These are phyloP conservation scores for Onygenales sp. DNA, from an alignment of 2,329 filamentous ascomycete genomes.

Conservation along the genomic window DNA sequence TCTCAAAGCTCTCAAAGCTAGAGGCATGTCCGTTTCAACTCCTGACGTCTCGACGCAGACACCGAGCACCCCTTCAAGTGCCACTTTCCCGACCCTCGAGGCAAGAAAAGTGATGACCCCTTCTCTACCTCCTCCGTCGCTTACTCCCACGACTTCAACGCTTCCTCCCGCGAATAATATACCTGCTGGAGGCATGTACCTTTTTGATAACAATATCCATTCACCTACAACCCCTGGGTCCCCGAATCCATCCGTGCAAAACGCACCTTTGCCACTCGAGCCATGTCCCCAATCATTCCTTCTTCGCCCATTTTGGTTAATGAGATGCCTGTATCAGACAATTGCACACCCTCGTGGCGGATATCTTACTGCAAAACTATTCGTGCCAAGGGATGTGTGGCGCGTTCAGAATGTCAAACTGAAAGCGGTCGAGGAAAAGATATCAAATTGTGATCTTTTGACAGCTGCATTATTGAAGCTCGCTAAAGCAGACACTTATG, in stretches of 20 bases:
- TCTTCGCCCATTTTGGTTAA: conserved; percentile 94
- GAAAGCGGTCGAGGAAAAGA: conserved; percentile 85
- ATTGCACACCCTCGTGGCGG: conserved; percentile 84
- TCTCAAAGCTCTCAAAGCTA: conserved; percentile 60
- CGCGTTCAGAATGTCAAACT: conserved; percentile 87
- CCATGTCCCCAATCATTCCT: conserved; percentile 83
- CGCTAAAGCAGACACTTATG: conserved; percentile 71
- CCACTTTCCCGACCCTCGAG: conserved; percentile 49
- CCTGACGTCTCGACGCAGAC: conserved; percentile 56
- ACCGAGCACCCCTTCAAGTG: conserved; percentile 64
- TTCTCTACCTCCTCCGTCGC: conserved; percentile 47
- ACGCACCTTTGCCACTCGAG: conserved; percentile 71
- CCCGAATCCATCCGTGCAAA: conserved; percentile 51
- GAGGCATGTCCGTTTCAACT: conserved; percentile 60
- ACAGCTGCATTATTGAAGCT: conserved; percentile 83
- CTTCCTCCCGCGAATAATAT: conserved; percentile 49
- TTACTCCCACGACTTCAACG: conserved; percentile 56
- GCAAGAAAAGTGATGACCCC: conserved; percentile 38
- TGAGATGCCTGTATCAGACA: conserved; percentile 89
- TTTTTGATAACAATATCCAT: conserved; percentile 80
- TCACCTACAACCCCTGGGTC: conserved; percentile 54
- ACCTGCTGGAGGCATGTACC: conserved; percentile 58
- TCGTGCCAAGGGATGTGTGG: conserved; percentile 90
- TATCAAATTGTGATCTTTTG: conserved; percentile 79
- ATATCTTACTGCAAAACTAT: conserved; percentile 83